Conservation (phyloP, 1,284 basidiomycete species). For the Trametes sp. region DNA sequence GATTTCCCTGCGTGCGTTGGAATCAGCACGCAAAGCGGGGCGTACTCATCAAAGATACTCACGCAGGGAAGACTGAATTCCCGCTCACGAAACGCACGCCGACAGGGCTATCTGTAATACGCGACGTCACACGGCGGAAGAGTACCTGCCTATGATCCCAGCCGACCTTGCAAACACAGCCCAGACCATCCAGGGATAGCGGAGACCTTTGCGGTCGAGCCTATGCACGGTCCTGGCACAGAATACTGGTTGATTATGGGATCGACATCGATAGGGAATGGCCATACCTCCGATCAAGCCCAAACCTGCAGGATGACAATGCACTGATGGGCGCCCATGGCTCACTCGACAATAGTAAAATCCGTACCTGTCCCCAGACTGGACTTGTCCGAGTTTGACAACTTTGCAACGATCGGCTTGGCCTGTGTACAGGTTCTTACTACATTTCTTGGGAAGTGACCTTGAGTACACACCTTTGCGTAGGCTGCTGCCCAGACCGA, state of each 20-base stretch:
- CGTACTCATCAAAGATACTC: slow-evolving; percentile 28
- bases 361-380: slow-evolving; percentile 60
- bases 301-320: slow-evolving; percentile 25
- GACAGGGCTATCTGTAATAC: slow-evolving; percentile 59
- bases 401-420: slow-evolving; percentile 52
- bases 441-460: not conserved
- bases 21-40: not conserved
- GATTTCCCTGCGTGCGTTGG: slow-evolving; percentile 57
- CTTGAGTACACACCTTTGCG: slow-evolving; percentile 48
- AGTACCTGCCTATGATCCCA: not conserved
- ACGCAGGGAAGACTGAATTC: slow-evolving; percentile 78
- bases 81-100: slow-evolving; percentile 73
- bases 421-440: slow-evolving; percentile 43
- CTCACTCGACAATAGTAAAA: not conserved
- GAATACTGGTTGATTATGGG: not conserved
- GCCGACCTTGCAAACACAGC: slow-evolving; percentile 68
- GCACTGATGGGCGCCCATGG: not conserved
- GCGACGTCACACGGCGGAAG: not conserved
- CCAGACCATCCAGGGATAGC: slow-evolving; percentile 67
- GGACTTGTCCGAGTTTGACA: slow-evolving; percentile 63
- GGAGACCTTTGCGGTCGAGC: slow-evolving; percentile 68
- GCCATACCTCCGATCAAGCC: slow-evolving; percentile 55
- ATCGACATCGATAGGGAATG: not conserved
- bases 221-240: slow-evolving; percentile 63
- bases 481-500: slow-evolving; percentile 62